Conservation (phyloP, 768 basidiomycete genomes). For the Clavaria fumosa region DNA sequence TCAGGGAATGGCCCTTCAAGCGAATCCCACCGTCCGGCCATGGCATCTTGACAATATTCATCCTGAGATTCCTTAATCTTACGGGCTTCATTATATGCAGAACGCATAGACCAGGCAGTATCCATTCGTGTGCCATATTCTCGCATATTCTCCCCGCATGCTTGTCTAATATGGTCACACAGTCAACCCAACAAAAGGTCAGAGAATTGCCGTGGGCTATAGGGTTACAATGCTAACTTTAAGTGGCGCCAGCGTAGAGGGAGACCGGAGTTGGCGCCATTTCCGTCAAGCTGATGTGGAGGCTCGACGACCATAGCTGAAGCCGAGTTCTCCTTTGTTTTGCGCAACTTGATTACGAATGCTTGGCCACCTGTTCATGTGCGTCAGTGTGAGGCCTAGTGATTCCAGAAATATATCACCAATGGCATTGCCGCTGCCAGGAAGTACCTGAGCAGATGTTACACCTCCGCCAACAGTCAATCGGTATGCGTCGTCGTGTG, state of each 20-base stretch:
- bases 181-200: not conserved
- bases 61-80: conserved; percentile 57
- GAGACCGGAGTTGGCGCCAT: conserved; percentile 27
- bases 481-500: conserved; percentile 57
- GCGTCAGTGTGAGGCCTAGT: too few relatives aligned
- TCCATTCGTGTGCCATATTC: conserved; percentile 48
- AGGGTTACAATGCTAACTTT: conserved; percentile 33
- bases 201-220: too few relatives aligned
- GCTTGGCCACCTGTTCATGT: conserved; percentile 41
- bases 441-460: conserved; percentile 62
- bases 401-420: conserved; percentile 12
- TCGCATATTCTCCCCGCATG: conserved; percentile 43
- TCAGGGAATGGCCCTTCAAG: conserved; percentile 50
- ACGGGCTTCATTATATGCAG: conserved; percentile 55
- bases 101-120: conserved; percentile 48
- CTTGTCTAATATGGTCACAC: conserved; percentile 25
- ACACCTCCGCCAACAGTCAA: conserved; percentile 68
- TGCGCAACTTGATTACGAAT: conserved; percentile 64
- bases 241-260: conserved; percentile 62
- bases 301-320: conserved; percentile 66
- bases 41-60: conserved; percentile 38
- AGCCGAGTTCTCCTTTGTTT: conserved; percentile 53
- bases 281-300: conserved; percentile 42
- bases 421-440: conserved; percentile 43
- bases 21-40: conserved; percentile 28